Percentiles rank a stretch among this genome's conserved stretches.
Conservation (phyloP, 2,329 filamentous ascomycete genomes). For the Graphilbum ipis-grandicollis region DNA sequence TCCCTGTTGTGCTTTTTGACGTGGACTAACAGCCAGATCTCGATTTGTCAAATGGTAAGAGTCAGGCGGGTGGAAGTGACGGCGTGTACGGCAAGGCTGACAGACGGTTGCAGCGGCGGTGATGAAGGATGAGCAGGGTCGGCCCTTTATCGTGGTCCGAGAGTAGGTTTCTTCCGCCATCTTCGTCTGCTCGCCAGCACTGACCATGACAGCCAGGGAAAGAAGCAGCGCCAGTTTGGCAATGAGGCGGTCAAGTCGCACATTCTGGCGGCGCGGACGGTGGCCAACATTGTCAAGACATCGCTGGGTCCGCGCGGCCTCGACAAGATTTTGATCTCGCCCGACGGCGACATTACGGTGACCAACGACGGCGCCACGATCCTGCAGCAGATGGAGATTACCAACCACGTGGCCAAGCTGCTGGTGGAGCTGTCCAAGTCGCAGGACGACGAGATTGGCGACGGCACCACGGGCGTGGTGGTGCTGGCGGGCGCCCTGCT, state of each 20-base stretch:
- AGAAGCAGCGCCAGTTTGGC: conserved; percentile 91
- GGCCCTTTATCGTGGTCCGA: conserved; percentile 95
- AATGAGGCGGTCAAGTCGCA: conserved; percentile 97
- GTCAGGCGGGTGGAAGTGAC: too few species aligned
- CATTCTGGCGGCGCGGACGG: conserved; percentile 89
- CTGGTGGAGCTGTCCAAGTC: conserved; percentile 95
- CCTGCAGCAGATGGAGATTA: conserved; percentile 94
- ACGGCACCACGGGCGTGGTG: conserved; percentile 94
- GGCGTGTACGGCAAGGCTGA: too few species aligned
- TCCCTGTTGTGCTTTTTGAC: not conserved
- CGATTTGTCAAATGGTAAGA: conserved; percentile 66
- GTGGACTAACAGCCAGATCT: conserved; percentile 36
- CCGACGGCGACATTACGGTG: conserved; percentile 96
- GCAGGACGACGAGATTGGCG: conserved; percentile 96
- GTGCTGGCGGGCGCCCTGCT: conserved; percentile 87
- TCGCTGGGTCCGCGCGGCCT: conserved; percentile 89
- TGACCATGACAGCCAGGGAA: conserved; percentile 69
- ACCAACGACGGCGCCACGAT: conserved; percentile 99
- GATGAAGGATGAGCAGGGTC: conserved; percentile 92
- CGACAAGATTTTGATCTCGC: conserved; percentile 97
- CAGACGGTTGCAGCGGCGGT: conserved; percentile 49
- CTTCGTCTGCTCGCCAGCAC: too few species aligned
- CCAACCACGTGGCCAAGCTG: conserved; percentile 94
- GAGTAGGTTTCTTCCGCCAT: too few species aligned
- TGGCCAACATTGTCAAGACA: conserved; percentile 93